A percentile compares a stretch with the other conserved stretches of the same genome.
These are phyloP conservation scores for Cornus controversa DNA, from an alignment of 148 eudicot species.

Conservation along the genomic window DNA sequence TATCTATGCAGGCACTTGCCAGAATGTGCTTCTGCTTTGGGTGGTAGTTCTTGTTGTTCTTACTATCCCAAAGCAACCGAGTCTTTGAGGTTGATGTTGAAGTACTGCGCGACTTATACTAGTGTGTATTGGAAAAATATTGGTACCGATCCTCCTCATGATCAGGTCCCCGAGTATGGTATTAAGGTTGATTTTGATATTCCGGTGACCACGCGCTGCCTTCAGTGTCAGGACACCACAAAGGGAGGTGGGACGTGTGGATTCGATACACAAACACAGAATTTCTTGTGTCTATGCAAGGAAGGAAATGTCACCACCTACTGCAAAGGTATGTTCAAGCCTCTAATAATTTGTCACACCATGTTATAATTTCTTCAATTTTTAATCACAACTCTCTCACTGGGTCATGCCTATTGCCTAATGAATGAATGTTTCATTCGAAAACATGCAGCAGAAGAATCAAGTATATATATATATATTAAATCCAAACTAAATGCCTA, in stretches of 20 bases:
- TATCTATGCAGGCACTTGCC: conserved; percentile 81
- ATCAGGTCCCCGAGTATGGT: conserved; percentile 83
- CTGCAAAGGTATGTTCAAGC: conserved; percentile 59
- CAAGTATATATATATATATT: too few relatives aligned
- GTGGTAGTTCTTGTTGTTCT: conserved; percentile 66
- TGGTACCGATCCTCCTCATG: conserved; percentile 46
- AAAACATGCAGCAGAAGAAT: too few relatives aligned
- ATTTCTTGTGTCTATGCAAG: conserved; percentile 75
- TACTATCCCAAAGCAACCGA: conserved; percentile 82
- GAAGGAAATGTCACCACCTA: conserved; percentile 67
- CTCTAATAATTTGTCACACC: background rate
- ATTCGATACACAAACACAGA: conserved; percentile 54
- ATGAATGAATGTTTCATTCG: too few relatives aligned
- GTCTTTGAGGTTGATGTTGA: conserved; percentile 79
- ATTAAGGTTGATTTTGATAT: conserved; percentile 79
- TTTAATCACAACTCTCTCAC: too few relatives aligned
- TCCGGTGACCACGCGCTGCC: conserved; percentile 67
- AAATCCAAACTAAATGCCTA: too few relatives aligned
- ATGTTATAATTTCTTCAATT: background rate
- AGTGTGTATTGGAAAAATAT: conserved; percentile 79
- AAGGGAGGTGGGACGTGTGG: conserved; percentile 90
- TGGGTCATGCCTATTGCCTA: too few relatives aligned
- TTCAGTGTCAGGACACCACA: conserved; percentile 66
- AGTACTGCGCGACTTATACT: conserved; percentile 64
- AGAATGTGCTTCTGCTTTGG: conserved; percentile 44